phyloP scores from a whole-genome alignment of 768 basidiomycete genomes.

The Leucosporidium scottii region DNA sequence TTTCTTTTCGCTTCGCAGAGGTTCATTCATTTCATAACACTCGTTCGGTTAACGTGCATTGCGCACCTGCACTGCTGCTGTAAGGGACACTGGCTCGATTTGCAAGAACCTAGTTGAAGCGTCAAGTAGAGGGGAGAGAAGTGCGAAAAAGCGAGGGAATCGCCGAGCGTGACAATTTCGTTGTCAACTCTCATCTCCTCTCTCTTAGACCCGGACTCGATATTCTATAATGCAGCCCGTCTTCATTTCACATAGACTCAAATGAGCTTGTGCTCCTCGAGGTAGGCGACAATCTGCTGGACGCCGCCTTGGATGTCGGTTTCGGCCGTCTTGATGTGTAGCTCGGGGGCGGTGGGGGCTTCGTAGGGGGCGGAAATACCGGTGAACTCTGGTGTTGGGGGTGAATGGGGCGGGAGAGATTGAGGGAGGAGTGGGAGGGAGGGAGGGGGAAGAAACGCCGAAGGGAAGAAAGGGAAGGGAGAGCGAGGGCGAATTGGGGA shows the following conservation, averaged over 20 bases:
- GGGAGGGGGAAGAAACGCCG: neutral
- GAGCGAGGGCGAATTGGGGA: neutral
- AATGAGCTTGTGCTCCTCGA: slow-evolving; percentile 50
- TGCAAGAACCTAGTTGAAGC: too few relatives aligned
- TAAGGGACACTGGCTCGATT: too few relatives aligned
- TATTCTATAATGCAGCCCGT: too few relatives aligned
- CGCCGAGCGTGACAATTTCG: too few relatives aligned
- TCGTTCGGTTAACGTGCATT: too few relatives aligned
- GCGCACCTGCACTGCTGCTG: too few relatives aligned
- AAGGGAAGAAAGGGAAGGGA: neutral
- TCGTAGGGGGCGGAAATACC: slow-evolving; percentile 97
- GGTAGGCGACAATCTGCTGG: slow-evolving; percentile 68
- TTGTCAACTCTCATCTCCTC: too few relatives aligned
- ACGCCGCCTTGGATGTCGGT: slow-evolving; percentile 71
- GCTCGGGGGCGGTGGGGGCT: slow-evolving; percentile 71
- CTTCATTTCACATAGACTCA: neutral
- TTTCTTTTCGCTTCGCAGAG: too few relatives aligned
- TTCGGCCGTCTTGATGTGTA: slow-evolving; percentile 85
- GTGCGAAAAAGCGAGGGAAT: too few relatives aligned
- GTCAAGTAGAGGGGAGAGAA: too few relatives aligned
- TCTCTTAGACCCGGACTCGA: too few relatives aligned
- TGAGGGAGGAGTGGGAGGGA: neutral
- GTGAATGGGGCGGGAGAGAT: neutral
- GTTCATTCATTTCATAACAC: too few relatives aligned
- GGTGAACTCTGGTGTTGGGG: slow-evolving; percentile 70